Evolutionary conservation across 805 yeast genomes (phyloP), one percentile per base, ranked within the genome.

Genomic region (Yamadazyma endophytica): DNA sequence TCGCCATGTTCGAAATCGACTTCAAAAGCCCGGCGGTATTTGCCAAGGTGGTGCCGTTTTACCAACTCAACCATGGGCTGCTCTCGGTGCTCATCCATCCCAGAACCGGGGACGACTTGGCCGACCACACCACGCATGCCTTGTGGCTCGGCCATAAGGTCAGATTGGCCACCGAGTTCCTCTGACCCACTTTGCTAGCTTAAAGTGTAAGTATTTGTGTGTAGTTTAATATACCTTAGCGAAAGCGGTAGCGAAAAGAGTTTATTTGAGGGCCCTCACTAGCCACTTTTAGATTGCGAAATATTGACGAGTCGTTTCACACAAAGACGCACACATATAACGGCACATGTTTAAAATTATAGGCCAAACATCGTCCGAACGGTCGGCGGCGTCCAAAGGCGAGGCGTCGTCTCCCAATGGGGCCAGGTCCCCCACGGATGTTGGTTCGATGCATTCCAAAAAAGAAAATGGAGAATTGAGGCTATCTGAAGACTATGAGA

Each of bases 51-150:
- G 63, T 76, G 17, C 72, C 73, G 7, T 76, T 61, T 51, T 75
- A 63, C 47, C 78, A 73, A 42, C 32, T 71, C 34, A 60, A 75
- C 45, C 82, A 76, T 42, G 77, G 75, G 3, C 40, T 49, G 4
- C 54, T 76, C 27, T 63, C 72, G 15, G 81, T 75, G 3, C 54
- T 76, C 40, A 70, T 76, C 17, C 82, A 76, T 41, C 82, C 82
- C 18, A 49, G 64, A 26, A 48, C 66, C 6, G 60, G 54, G 14
- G 46, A 62, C 5, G 68, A 58, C 26, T 39, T 64, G 18, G 39
- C 31, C 6, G 81, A 76, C 47, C 82, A 76, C 45, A 76, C 81
- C 0, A 46, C 45, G 4, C 62, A 69, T 38, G 81, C 82, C 0
- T 46, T 76, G 20, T 76, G 82, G 82, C 51, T 76, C 26, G 82